These are phyloP conservation scores for Pythium periplocum DNA, from an alignment of 352 stramenopile genomes.

Conservation along the genomic window DNA sequence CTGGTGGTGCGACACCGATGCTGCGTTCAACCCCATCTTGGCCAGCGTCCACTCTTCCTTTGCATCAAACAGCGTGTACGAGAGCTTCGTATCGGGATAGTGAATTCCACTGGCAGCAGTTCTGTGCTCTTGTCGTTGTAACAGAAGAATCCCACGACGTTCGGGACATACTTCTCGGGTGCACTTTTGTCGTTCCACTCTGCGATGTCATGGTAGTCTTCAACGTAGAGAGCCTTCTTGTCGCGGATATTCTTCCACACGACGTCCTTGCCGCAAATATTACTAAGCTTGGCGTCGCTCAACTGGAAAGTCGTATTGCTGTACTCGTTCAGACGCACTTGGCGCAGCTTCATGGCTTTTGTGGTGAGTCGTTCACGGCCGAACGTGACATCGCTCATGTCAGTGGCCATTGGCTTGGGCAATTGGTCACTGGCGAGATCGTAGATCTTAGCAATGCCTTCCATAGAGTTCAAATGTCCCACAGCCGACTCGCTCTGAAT, in stretches of 20 bases:
- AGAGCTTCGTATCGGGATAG: conserved; percentile 2
- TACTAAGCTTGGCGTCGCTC: not conserved
- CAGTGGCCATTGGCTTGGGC: not conserved
- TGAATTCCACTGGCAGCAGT: conserved; percentile 7
- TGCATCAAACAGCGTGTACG: conserved; percentile 3
- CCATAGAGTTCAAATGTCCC: not conserved
- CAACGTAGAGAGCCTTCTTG: conserved; percentile 1
- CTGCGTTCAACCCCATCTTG: conserved; percentile 7
- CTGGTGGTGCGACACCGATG: conserved; percentile 7
- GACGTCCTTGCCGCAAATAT: not conserved
- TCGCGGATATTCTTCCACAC: not conserved
- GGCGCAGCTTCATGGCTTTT: not conserved
- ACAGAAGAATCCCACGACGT: conserved; percentile 4
- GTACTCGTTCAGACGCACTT: not conserved
- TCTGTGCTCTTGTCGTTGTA: conserved; percentile 2
- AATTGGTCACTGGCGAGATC: not conserved
- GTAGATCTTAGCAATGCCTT: not conserved
- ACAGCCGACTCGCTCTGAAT: not conserved
- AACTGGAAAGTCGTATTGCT: not conserved
- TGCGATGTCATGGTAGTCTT: conserved; percentile 1
- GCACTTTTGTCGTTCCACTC: conserved; percentile 3
- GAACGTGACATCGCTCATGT: not conserved
- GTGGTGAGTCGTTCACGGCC: not conserved
- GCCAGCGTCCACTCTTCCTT: conserved; percentile 6
- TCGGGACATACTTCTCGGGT: conserved; percentile 4